These are phyloP conservation scores for Aspergillus pseudoviridinutans DNA, from an alignment of 2,329 filamentous ascomycete species.

Conservation along the genomic window DNA sequence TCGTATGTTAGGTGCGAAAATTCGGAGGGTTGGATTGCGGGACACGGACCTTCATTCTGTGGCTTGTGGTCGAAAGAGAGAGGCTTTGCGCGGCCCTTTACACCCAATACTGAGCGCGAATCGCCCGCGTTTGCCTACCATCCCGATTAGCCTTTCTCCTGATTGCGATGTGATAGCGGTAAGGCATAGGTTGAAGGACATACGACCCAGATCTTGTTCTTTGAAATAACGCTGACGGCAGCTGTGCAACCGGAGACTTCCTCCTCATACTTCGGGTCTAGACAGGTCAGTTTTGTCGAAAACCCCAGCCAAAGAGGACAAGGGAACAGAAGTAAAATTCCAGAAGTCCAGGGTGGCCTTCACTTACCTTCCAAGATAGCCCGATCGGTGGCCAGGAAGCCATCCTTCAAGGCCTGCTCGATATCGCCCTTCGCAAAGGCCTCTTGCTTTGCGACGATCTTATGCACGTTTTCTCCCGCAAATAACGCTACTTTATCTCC, in stretches of 20 bases:
- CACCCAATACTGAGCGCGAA: constrained; percentile 88
- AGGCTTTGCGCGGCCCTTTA: constrained; percentile 95
- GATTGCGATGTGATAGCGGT: neutral
- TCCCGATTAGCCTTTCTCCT: constrained; percentile 21
- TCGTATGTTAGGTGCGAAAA: constrained; percentile 9
- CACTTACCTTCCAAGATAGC: constrained; percentile 87
- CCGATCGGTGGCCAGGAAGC: constrained; percentile 91
- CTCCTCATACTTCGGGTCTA: constrained; percentile 95
- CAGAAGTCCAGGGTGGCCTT: neutral
- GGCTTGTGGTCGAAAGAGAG: constrained; percentile 99
- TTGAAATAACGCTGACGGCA: constrained; percentile 82
- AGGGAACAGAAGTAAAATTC: neutral
- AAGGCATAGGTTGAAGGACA: constrained; percentile 40
- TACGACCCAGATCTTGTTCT: constrained; percentile 93
- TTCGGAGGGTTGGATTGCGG: neutral
- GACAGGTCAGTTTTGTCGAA: constrained; percentile 13
- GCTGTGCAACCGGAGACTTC: constrained; percentile 98
- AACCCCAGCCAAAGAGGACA: neutral
- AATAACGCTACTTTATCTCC: constrained; percentile 95
- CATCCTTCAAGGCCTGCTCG: constrained; percentile 94
- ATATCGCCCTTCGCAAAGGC: constrained; percentile 88
- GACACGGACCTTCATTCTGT: constrained; percentile 78
- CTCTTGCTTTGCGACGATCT: constrained; percentile 92
- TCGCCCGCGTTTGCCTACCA: constrained; percentile 90
- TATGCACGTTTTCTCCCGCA: constrained; percentile 85